Percentiles rank a stretch among this genome's conserved stretches.
Evolutionary conservation across 2,329 filamentous ascomycete genomes (phyloP).

Genomic region (Aspergillus sp.): DNA sequence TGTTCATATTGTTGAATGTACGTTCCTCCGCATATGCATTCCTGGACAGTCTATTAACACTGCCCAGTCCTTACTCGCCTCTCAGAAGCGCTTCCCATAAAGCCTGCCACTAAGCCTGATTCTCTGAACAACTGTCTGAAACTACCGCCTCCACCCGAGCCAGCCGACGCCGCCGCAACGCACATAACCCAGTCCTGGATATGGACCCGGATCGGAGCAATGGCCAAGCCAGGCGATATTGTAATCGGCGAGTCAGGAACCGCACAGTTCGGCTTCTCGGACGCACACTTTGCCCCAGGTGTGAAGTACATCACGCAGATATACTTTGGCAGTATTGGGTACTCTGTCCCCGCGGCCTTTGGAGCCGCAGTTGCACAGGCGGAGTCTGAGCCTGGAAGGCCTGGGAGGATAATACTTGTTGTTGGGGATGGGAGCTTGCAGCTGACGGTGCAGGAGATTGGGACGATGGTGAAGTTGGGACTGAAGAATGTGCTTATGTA

Average conservation of each 20-base stretch:
- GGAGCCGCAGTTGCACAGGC: slow-evolving; percentile 70
- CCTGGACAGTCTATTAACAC: not conserved
- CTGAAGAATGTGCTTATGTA: slow-evolving; percentile 37
- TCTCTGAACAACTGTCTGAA: not conserved
- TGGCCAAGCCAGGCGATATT: slow-evolving; percentile 68
- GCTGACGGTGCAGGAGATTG: slow-evolving; percentile 76
- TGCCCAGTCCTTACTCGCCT: not conserved
- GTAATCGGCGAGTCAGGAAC: slow-evolving; percentile 83
- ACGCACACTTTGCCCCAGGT: slow-evolving; percentile 69
- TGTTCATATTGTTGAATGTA: slow-evolving; percentile 1
- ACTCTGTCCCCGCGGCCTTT: slow-evolving; percentile 58
- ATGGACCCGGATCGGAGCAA: slow-evolving; percentile 71
- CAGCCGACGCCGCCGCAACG: slow-evolving; percentile 18
- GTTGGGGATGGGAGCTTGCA: slow-evolving; percentile 87
- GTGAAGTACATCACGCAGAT: slow-evolving; percentile 74
- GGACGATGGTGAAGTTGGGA: slow-evolving; percentile 72
- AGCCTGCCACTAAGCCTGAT: not conserved
- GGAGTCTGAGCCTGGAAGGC: slow-evolving; percentile 54
- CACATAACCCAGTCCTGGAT: slow-evolving; percentile 53
- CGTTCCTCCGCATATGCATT: not conserved
- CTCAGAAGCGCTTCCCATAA: not conserved
- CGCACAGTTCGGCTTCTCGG: slow-evolving; percentile 78
- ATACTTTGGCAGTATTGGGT: slow-evolving; percentile 66
- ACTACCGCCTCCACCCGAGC: not conserved
- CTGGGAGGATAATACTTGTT: slow-evolving; percentile 68